These are phyloP conservation scores for Beauveria sp. DNA, from an alignment of 2,329 filamentous ascomycete genomes.

Conservation along the genomic window DNA sequence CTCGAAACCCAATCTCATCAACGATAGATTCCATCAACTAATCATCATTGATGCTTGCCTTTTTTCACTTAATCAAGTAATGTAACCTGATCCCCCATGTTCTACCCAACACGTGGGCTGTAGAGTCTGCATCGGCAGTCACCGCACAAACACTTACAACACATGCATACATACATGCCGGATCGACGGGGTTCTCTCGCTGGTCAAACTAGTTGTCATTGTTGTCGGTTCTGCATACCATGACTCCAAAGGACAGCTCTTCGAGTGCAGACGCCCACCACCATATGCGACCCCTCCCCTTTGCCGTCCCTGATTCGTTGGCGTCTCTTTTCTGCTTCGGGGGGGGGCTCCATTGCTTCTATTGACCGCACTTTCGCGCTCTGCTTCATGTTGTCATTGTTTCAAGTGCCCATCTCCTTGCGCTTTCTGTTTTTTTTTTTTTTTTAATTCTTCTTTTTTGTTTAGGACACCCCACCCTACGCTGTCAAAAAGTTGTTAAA, in stretches of 20 bases:
- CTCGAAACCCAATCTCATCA: not conserved
- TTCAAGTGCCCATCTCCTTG: not conserved
- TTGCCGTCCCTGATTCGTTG: not conserved
- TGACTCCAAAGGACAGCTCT: not conserved
- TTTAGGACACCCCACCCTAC: not conserved
- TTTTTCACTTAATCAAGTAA: not conserved
- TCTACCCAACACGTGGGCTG: not conserved
- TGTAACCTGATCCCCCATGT: not conserved
- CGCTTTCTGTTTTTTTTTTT: no score
- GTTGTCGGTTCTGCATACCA: not conserved
- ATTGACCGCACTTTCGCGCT: slow-evolving; percentile 7
- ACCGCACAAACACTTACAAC: not conserved
- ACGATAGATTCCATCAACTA: not conserved
- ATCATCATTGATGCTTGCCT: no score
- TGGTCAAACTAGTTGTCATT: not conserved
- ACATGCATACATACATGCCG: not conserved
- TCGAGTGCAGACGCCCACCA: not conserved
- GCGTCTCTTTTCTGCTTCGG: not conserved
- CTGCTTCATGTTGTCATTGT: not conserved
- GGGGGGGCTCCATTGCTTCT: not conserved
- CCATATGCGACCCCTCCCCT: not conserved
- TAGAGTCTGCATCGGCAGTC: not conserved
- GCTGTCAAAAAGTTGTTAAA: not conserved
- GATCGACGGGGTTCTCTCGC: not conserved
- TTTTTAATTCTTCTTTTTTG: not conserved